Conservation (phyloP, 1,139 yeast species). For the Candida frijolesensis region DNA sequence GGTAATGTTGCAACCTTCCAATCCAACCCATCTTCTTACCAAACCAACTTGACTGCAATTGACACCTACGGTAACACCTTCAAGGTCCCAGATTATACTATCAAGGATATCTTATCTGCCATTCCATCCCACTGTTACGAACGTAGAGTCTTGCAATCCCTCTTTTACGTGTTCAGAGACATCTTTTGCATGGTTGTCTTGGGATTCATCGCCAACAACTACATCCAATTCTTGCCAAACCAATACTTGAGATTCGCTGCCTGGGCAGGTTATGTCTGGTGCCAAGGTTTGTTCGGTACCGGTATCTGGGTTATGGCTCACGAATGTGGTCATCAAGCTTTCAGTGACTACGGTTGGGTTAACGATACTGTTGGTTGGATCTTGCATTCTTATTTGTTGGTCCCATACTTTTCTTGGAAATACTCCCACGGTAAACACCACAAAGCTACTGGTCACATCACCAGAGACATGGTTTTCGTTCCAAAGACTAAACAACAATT, state of each 20-base stretch:
- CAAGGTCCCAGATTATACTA: slow-evolving; percentile 62
- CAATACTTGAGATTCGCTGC: slow-evolving; percentile 48
- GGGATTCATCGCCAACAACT: slow-evolving; percentile 48
- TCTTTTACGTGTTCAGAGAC: slow-evolving; percentile 62
- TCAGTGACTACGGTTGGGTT: slow-evolving; percentile 66
- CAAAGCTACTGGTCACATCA: slow-evolving; percentile 82
- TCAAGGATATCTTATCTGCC: slow-evolving; percentile 60
- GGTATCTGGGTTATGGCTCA: slow-evolving; percentile 89
- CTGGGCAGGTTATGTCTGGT: slow-evolving; percentile 55
- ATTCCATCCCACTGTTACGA: slow-evolving; percentile 67
- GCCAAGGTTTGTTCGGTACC: slow-evolving; percentile 60
- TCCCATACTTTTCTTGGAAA: slow-evolving; percentile 89
- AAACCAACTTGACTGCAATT: slow-evolving; percentile 35
- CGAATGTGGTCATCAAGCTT: slow-evolving; percentile 90
- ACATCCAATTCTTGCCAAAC: slow-evolving; percentile 53
- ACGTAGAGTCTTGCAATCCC: slow-evolving; percentile 49
- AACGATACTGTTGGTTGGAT: slow-evolving; percentile 84
- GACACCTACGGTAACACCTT: slow-evolving; percentile 60
- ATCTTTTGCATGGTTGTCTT: slow-evolving; percentile 43
- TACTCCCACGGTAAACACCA: slow-evolving; percentile 83
- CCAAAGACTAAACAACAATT: slow-evolving; percentile 67
- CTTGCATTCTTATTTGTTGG: slow-evolving; percentile 73
- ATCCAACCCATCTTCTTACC: slow-evolving; percentile 22
- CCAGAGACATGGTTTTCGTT: slow-evolving; percentile 81
- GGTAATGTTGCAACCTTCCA: slow-evolving; percentile 42